phyloP scores from a whole-genome alignment of 768 basidiomycete species.

The Naganishia vaughanmartiniae region DNA sequence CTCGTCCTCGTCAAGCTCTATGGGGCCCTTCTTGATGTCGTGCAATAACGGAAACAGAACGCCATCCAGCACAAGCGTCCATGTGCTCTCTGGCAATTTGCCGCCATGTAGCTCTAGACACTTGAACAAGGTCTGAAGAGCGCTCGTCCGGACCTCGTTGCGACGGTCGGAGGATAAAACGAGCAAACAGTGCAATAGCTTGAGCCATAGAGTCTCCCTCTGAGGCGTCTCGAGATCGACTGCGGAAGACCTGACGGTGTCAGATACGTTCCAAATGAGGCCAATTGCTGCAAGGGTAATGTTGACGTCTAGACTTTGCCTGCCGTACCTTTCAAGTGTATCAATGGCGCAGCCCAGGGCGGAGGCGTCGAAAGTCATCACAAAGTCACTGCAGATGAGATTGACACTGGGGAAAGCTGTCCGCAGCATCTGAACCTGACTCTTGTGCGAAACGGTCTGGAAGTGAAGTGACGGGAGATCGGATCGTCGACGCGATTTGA shows the following conservation, averaged over 20 bases:
- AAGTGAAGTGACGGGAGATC: constrained; percentile 3
- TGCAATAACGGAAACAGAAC: constrained; percentile 53
- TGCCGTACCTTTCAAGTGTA: constrained; percentile 85
- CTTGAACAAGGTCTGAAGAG: constrained; percentile 91
- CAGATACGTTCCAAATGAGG: constrained; percentile 91
- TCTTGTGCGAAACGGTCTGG: constrained; percentile 53
- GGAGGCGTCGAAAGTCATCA: constrained; percentile 72
- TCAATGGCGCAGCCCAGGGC: constrained; percentile 84
- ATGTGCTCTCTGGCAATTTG: constrained; percentile 73
- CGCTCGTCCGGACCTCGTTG: constrained; percentile 84
- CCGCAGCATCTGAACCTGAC: constrained; percentile 66
- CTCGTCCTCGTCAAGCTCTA: not conserved
- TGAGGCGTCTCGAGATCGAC: constrained; percentile 59
- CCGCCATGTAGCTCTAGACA: constrained; percentile 91
- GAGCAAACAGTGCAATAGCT: constrained; percentile 76
- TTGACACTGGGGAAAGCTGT: constrained; percentile 92
- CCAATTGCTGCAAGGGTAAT: constrained; percentile 92
- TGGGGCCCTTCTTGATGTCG: not conserved
- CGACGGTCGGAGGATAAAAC: constrained; percentile 76
- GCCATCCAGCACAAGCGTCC: constrained; percentile 60
- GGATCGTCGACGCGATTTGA: constrained; percentile 54
- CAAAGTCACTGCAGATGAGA: constrained; percentile 81
- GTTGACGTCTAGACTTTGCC: constrained; percentile 84
- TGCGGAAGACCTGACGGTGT: constrained; percentile 74
- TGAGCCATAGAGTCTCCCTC: constrained; percentile 83